These are phyloP conservation scores for Aspergillus cejpii DNA, from an alignment of 2,329 filamentous ascomycete species.

Conservation along the genomic window DNA sequence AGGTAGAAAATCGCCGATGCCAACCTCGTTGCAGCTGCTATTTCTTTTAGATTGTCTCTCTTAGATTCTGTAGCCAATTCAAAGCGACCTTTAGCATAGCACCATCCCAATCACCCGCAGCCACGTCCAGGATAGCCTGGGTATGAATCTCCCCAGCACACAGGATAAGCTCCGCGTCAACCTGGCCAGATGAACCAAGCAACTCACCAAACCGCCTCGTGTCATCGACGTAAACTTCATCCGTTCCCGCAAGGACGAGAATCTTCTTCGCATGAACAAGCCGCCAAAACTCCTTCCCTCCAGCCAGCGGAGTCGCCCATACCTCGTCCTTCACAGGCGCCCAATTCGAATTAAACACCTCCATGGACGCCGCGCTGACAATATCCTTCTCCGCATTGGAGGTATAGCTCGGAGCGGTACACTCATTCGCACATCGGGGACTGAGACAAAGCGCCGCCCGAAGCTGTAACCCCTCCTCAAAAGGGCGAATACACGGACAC, in stretches of 20 bases:
- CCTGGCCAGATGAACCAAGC: not conserved
- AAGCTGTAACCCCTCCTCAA: not conserved
- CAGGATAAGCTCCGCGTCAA: not conserved
- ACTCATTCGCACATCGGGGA: not conserved
- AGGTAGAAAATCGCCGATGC: too few relatives aligned
- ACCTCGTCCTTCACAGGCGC: slow-evolving; percentile 2
- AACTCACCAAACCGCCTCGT: not conserved
- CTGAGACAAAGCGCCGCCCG: not conserved
- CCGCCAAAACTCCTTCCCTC: not conserved
- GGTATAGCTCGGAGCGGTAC: not conserved
- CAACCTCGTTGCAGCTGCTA: too few relatives aligned
- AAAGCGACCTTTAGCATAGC: not conserved
- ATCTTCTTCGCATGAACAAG: not conserved
- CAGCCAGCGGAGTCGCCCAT: slow-evolving; percentile 3
- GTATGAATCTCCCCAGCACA: not conserved
- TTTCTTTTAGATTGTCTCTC: too few relatives aligned
- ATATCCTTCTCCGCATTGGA: not conserved
- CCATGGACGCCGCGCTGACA: not conserved
- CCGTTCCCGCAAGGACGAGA: slow-evolving; percentile 1
- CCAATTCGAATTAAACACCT: slow-evolving; percentile 2
- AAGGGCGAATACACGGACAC: not conserved
- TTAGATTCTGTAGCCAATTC: not conserved
- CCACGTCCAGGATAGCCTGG: not conserved
- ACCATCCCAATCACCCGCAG: not conserved
- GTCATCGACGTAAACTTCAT: slow-evolving; percentile 7